These are phyloP conservation scores for Imleria badia DNA, from an alignment of 768 basidiomycete genomes.

Conservation along the genomic window DNA sequence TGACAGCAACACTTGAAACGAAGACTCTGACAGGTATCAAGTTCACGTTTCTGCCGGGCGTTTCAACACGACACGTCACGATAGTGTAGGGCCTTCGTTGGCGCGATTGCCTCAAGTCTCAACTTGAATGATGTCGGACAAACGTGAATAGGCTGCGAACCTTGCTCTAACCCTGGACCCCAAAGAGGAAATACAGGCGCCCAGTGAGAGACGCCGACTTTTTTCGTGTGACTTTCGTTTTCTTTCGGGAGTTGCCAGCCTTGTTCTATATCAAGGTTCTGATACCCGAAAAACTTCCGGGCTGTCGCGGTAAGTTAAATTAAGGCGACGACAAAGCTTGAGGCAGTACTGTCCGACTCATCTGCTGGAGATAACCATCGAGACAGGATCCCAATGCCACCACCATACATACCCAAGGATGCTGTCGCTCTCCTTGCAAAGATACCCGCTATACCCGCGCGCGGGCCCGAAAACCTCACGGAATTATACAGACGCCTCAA, in stretches of 20 bases:
- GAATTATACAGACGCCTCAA: slow-evolving; percentile 5
- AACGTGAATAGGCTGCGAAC: too few species aligned
- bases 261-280: too few species aligned
- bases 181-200: too few species aligned
- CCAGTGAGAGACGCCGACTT: too few species aligned
- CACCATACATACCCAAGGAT: slow-evolving; percentile 4
- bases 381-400: slow-evolving; percentile 8
- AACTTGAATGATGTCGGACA: neutral
- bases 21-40: neutral
- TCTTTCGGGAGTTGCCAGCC: too few species aligned
- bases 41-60: neutral
- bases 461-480: neutral
- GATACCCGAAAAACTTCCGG: too few species aligned
- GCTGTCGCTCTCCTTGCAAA: slow-evolving; percentile 8
- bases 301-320: too few species aligned
- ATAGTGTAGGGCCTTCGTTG: neutral
- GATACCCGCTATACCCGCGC: slow-evolving; percentile 11
- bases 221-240: too few species aligned
- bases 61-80: too few species aligned
- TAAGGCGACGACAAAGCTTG: too few species aligned
- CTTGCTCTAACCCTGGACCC: too few species aligned
- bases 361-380: neutral
- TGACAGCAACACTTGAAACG: neutral
- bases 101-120: neutral
- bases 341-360: neutral